Base-by-base conservation (phyloP, 1,139 yeast genomes). In the Magnusiomyces paraingens region DNA sequence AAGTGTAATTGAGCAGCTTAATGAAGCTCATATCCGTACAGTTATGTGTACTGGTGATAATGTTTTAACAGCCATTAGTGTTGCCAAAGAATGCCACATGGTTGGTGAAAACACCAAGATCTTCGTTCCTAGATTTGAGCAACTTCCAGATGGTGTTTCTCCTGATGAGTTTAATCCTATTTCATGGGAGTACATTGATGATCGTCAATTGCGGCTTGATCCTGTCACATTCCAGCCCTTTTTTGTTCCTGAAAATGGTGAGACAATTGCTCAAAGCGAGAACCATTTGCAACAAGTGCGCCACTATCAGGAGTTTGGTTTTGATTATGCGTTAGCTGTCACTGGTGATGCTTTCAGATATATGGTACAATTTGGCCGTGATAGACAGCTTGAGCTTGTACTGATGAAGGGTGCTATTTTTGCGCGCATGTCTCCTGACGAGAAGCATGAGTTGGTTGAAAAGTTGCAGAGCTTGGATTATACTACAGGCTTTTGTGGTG, bases 391-490 rank as follows among this genome's bases (percentile, higher is more conserved):
- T 18, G 83, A 84, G 55, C 79, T 77, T 50, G 77, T 93, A 64
- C 75, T 94, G 53, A 74, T 90, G 73, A 82, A 80, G 59, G 82
- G 93, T 58, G 81, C 83, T 50, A 80, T 93, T 6, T 94, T 84
- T 72, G 98, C 99, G 0, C 77, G 99, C 61, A 93, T 93, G 99
- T 91, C 98, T 0, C 99, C 99, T 0, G 99, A 93, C 69, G 99
- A 93, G 66, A 93, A 93, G 66, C 96, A 93, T 67, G 99, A 93
- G 70, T 75, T 93, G 52, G 97, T 93, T 35, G 93, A 87, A 63
- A 90, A 86, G 66, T 72, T 93, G 22, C 96, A 90, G 68, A 78
- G 75, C 40, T 67, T 93, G 22, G 96, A 89, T 64, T 93, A 91
- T 66, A 89, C 96, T 0, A 95, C 90, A 47, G 96, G 98, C 1